Base-by-base conservation (phyloP, 2,329 filamentous ascomycete species). In the Aureobasidium namibiae region DNA sequence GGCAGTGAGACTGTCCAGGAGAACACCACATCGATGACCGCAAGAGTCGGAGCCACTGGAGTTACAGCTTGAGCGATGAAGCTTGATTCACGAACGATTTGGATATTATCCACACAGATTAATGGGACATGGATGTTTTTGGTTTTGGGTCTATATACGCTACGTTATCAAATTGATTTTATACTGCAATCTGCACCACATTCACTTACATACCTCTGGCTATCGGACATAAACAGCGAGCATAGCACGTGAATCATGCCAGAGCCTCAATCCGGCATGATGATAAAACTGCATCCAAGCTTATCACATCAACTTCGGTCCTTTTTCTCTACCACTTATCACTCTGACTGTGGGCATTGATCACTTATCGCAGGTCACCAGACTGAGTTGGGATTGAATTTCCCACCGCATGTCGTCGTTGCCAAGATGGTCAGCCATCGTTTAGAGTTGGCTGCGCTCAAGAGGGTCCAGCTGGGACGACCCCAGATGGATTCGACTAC, bases 381-480 rank as follows among this genome's bases (percentile, higher is more conserved):
- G n/a, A 39, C 56, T 49, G 26, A 46, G 31, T 45, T 45, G 31
- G 44, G 54, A 41, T 29, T 49, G 16, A 49, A 24, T 41, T 58
- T 21, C 56, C 36, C 38, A 59, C 23, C 16, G 44, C 26, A 52
- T 42, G 56, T 50, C 41, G 56, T 59, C 56, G 46, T 59, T 59
- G 45, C 46, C 56, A 59, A 59, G 56, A 29, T 42, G 9, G 16
- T 16, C 29, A 59, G 34, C 44, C 44, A 52, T 18, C 36, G 16
- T 18, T 44, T 34, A 41, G 16, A 59, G 56, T 39, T 44, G 24
- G 9, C 33, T 24, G 34, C n/a, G 49, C 34, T 39, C 10, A 33
- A 54, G 26, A 39, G 24, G 44, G 33, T 57, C 53, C 34, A 13
- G 21, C 41, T 38, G 56, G 56, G 48, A 42, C 41, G 56, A 52